Conservation (phyloP, 2,329 filamentous ascomycete species). For the Aureobasidium subglaciale region DNA sequence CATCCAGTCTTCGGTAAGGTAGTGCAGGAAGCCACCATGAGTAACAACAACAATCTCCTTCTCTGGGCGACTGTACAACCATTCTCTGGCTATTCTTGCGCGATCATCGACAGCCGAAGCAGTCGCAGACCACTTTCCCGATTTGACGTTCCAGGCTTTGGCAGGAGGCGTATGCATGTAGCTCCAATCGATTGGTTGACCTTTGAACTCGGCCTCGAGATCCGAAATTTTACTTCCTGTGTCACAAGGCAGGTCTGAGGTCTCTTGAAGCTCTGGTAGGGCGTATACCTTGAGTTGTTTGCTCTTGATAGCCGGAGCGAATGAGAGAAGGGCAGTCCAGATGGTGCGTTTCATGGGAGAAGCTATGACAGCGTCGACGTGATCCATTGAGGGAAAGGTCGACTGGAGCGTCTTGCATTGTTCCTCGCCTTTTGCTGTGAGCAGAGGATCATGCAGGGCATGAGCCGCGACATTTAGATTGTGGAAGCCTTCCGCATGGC, state of each 20-base stretch:
- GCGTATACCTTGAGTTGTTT: slow-evolving; percentile 51
- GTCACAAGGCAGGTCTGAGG: slow-evolving; percentile 67
- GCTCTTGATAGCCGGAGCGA: slow-evolving; percentile 49
- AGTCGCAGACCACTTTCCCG: slow-evolving; percentile 39
- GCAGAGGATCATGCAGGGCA: slow-evolving; percentile 64
- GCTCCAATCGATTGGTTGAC: slow-evolving; percentile 55
- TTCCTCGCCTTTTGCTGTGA: slow-evolving; percentile 67
- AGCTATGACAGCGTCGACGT: slow-evolving; percentile 64
- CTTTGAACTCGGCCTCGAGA: slow-evolving; percentile 55
- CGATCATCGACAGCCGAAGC: slow-evolving; percentile 51
- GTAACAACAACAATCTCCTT: slow-evolving; percentile 71
- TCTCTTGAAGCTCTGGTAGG: slow-evolving; percentile 72
- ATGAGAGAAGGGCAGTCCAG: slow-evolving; percentile 66
- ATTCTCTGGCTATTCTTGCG: slow-evolving; percentile 53
- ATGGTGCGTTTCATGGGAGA: slow-evolving; percentile 77
- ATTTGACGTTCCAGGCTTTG: slow-evolving; percentile 67
- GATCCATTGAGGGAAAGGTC: slow-evolving; percentile 57
- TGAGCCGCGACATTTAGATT: slow-evolving; percentile 68
- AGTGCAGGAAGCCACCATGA: slow-evolving; percentile 79
- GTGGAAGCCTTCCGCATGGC: slow-evolving; percentile 70
- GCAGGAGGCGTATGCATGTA: slow-evolving; percentile 40
- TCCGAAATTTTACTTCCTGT: slow-evolving; percentile 54
- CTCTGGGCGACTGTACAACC: slow-evolving; percentile 46
- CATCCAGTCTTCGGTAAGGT: slow-evolving; percentile 74
- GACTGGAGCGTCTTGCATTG: slow-evolving; percentile 62